These are phyloP conservation scores for Lactarius vividus DNA, from an alignment of 768 basidiomycete species.

Conservation along the genomic window DNA sequence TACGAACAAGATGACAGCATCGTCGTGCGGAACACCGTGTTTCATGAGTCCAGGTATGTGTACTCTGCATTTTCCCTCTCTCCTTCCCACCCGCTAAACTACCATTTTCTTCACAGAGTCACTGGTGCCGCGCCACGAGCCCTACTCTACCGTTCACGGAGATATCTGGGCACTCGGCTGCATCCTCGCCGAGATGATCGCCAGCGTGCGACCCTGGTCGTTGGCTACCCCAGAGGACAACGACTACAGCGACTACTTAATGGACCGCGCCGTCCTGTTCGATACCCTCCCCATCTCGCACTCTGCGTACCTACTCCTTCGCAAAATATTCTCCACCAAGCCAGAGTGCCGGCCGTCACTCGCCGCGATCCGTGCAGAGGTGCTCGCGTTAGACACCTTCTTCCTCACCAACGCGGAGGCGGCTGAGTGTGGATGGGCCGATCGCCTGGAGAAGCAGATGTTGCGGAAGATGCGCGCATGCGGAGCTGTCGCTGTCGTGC, in stretches of 20 bases:
- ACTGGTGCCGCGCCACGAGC: neutral
- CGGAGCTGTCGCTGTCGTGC: neutral
- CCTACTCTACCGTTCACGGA: neutral
- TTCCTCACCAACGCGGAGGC: conserved; percentile 51
- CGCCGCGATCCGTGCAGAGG: conserved; percentile 52
- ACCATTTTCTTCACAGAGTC: neutral
- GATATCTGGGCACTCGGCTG: conserved; percentile 16
- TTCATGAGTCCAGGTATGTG: conserved; percentile 13
- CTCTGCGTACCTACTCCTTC: conserved; percentile 45
- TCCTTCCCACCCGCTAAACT: neutral
- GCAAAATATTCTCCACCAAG: conserved; percentile 62
- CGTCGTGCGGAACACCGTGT: conserved; percentile 3
- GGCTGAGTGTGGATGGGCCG: neutral
- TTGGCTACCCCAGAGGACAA: conserved; percentile 1
- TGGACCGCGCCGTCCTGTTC: conserved; percentile 1
- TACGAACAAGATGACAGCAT: neutral
- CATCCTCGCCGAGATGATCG: conserved; percentile 16
- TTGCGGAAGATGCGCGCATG: neutral
- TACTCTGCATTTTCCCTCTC: neutral
- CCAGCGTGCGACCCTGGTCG: neutral
- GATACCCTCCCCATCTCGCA: conserved; percentile 33
- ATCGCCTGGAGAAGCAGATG: neutral
- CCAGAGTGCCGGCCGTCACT: conserved; percentile 60
- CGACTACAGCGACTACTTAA: conserved; percentile 1
- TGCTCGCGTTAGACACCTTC: conserved; percentile 58